phyloP scores from a whole-genome alignment of 371 early-diverging fungal genomes.

The Rhizopus sp. region DNA sequence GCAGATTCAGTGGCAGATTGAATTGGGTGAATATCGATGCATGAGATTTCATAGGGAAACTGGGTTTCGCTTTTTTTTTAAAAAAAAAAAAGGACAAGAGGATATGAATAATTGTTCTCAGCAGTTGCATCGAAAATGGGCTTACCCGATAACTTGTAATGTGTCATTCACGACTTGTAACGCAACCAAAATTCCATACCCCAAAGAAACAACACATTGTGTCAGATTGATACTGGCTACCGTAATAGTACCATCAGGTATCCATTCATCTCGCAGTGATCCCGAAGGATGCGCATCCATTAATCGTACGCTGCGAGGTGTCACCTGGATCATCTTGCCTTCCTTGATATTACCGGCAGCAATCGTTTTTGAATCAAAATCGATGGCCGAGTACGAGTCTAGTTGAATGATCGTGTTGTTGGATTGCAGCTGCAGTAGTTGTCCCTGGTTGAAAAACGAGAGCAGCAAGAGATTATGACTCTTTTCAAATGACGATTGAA shows the following conservation, averaged over 20 bases:
- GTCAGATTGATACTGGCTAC: slow-evolving; percentile 63
- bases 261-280: slow-evolving; percentile 56
- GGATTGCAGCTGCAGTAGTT: slow-evolving; percentile 33
- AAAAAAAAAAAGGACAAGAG: not conserved
- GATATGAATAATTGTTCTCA: slow-evolving; percentile 7
- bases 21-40: slow-evolving; percentile 67
- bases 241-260: slow-evolving; percentile 55
- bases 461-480: slow-evolving; percentile 57
- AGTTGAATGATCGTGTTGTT: slow-evolving; percentile 33
- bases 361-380: slow-evolving; percentile 38
- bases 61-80: slow-evolving; percentile 26
- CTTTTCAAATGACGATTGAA: slow-evolving; percentile 48
- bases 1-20: slow-evolving; percentile 39
- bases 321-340: slow-evolving; percentile 42
- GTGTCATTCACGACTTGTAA: slow-evolving; percentile 51
- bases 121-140: no score
- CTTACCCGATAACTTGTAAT: slow-evolving; percentile 47
- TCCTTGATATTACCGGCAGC: slow-evolving; percentile 37
- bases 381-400: slow-evolving; percentile 34
- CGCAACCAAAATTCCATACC: slow-evolving; percentile 60
- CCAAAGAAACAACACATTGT: slow-evolving; percentile 69
- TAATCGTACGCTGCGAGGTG: slow-evolving; percentile 41
- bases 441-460: slow-evolving; percentile 58
- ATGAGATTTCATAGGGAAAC: slow-evolving; percentile 71
- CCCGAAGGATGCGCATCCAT: slow-evolving; percentile 30